phyloP scores from a whole-genome alignment of 169 alveolate species.

The Amoebophrya sp. region DNA sequence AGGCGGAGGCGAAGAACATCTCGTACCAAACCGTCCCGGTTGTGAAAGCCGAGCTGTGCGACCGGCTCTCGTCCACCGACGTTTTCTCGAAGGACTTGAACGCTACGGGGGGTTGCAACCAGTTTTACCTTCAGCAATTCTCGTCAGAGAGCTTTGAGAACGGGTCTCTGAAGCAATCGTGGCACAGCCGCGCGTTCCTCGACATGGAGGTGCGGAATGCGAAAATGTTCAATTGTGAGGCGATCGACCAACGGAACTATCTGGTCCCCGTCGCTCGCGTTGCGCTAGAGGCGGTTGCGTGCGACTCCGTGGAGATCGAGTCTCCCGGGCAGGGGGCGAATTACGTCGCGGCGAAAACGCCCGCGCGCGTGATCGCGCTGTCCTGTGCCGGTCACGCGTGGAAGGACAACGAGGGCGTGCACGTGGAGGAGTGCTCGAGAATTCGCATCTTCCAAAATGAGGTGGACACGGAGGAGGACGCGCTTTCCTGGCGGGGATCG shows the following conservation, averaged over 20 bases:
- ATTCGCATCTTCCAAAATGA: not conserved
- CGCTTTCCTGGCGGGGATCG: not conserved
- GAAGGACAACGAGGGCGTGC: not conserved
- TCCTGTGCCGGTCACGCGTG: slow-evolving; percentile 11
- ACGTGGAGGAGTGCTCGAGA: not conserved
- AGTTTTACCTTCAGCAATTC: too few species aligned
- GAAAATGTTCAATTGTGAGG: not conserved
- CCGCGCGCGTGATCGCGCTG: not conserved
- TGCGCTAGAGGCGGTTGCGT: not conserved
- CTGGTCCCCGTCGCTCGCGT: not conserved
- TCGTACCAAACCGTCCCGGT: too few species aligned
- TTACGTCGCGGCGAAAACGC: not conserved
- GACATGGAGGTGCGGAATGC: not conserved
- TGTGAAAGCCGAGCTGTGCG: too few species aligned
- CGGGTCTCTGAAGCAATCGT: too few species aligned
- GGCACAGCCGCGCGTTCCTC: too few species aligned
- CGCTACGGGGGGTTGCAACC: too few species aligned
- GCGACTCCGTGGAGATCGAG: not conserved
- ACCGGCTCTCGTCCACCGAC: too few species aligned
- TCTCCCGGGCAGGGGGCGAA: not conserved
- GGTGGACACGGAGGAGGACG: not conserved
- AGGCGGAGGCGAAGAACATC: too few species aligned
- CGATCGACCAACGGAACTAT: not conserved
- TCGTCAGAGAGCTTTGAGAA: too few species aligned
- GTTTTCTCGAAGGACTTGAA: too few species aligned